Base-by-base conservation (phyloP, 2,329 filamentous ascomycete species). In the Alternaria incomplexa region DNA sequence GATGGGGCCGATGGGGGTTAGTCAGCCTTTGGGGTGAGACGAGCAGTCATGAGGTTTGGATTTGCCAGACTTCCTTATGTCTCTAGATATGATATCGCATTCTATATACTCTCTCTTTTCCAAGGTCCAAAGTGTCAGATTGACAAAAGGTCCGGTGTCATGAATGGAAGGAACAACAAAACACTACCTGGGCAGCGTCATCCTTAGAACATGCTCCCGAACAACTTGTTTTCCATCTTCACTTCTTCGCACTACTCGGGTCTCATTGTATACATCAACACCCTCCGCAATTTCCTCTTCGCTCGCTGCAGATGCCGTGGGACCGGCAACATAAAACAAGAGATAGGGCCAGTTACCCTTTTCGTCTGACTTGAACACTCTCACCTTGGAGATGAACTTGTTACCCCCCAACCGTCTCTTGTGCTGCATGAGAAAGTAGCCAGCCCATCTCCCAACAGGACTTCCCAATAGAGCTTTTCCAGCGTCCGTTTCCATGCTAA, bases 391-490 rank as follows among this genome's bases (percentile, higher is more conserved):
- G 22, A 68, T 67, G 10, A 13, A 57, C 28, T 53, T 66, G 20
- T 48, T 60, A 6, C 65, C 65, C 2, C 59, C 62, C 6, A 70
- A 32, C 36, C 65, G 67, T 5, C 61, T 20, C 36, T 68, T 70
- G 26, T 66, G 63, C 46, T 68, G 65, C 52, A 67, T 62, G 6
- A 68, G 36, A 17, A 68, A 65, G 11, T 67, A 68, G 4, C 65
- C 65, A 15, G 63, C 62, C 67, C 65, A 68, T 3, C 67, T 28
- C 1, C 67, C 67, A 36, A 68, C 65, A 3, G 59, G 63, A 30
- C 36, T 51, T 22, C 70, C 69, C 6, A 73, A 40, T 17, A 73
- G 30, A 9, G 67, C 67, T 25, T 64, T 54, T 3, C 68, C 71
- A n/a, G 54, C 64, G 23, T 71, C 63, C 5, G 56, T 63, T 1